A percentile compares a stretch with the other conserved stretches of the same genome.
These are phyloP conservation scores for Maudiozyma turicensis DNA, from an alignment of 805 yeast species.

Conservation along the genomic window DNA sequence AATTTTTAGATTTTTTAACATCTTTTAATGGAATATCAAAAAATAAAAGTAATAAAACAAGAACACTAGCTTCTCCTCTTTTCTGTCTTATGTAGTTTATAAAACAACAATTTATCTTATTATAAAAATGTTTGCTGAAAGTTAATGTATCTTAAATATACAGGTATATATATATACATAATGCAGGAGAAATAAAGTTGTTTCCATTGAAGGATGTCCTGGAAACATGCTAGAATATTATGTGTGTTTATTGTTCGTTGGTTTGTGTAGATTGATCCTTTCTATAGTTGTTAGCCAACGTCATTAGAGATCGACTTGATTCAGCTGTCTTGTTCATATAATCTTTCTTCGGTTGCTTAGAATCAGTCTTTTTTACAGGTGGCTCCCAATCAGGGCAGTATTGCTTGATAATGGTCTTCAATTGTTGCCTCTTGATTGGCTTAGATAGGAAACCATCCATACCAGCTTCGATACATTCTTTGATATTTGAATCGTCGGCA, in stretches of 20 bases:
- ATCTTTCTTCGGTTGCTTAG: not conserved
- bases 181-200: not conserved
- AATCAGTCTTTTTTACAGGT: slow-evolving; percentile 1
- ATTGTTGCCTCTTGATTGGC: slow-evolving; percentile 67
- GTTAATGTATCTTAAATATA: not conserved
- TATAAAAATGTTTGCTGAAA: no score
- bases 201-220: not conserved
- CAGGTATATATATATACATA: not conserved
- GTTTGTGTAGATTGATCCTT: not conserved
- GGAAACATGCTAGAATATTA: not conserved
- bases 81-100: no score
- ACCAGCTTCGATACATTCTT: slow-evolving; percentile 79
- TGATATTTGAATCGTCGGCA: slow-evolving; percentile 85
- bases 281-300: not conserved
- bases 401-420: slow-evolving; percentile 43
- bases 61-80: not conserved
- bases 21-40: slow-evolving; percentile 4
- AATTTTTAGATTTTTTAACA: slow-evolving; percentile 1
- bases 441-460: slow-evolving; percentile 88
- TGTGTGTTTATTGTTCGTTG: not conserved
- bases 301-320: no score
- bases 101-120: no score
- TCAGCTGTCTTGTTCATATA: no score
- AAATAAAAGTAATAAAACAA: not conserved
- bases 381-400: slow-evolving; percentile 16